Evolutionary conservation across 306 rosid species (phyloP).

Genomic region (Lagenaria siceraria): DNA sequence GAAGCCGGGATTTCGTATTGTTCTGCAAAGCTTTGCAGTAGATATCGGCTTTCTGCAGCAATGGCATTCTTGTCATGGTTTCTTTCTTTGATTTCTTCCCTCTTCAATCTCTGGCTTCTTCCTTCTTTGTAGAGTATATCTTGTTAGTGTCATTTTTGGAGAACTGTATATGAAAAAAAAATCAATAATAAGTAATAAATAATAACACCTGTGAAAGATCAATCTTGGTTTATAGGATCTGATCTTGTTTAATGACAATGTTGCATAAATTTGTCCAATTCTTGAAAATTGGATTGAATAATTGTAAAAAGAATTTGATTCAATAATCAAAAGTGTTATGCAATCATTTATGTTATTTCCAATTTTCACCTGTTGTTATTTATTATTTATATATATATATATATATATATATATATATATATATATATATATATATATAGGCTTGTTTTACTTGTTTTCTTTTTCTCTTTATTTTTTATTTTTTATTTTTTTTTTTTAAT

Average conservation of each 20-base stretch:
- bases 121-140: constrained; percentile 30
- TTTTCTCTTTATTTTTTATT: too few relatives aligned
- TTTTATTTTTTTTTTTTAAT: too few relatives aligned
- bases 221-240: too few relatives aligned
- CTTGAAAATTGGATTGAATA: not conserved
- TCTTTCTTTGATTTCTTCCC: constrained; percentile 48
- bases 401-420: too few relatives aligned
- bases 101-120: constrained; percentile 79
- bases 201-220: not conserved
- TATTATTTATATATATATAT: too few relatives aligned
- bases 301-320: not conserved
- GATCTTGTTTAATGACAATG: not conserved
- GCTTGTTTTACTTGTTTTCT: too few relatives aligned
- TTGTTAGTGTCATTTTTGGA: not conserved
- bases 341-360: not conserved
- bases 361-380: not conserved
- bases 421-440: too few relatives aligned
- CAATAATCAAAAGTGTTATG: not conserved
- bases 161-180: not conserved
- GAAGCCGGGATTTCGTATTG: constrained; percentile 29
- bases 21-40: constrained; percentile 39
- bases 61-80: constrained; percentile 95
- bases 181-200: too few relatives aligned
- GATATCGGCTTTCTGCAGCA: constrained; percentile 70
- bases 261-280: not conserved